A percentile compares a stretch with the other conserved stretches of the same genome.
These are phyloP conservation scores for Rubia tinctorum DNA, from an alignment of 305 asterid genomes.

Conservation along the genomic window DNA sequence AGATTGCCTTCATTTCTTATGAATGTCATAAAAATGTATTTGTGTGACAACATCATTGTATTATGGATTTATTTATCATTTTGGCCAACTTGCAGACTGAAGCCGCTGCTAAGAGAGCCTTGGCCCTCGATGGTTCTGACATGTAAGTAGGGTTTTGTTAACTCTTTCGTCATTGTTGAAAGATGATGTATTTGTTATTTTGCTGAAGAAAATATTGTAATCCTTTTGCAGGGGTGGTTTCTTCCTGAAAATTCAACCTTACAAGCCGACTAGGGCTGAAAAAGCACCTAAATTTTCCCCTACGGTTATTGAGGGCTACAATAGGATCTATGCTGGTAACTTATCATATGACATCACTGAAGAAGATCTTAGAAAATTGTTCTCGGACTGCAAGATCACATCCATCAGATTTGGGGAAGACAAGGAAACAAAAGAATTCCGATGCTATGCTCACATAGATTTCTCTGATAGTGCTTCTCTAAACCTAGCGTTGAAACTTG, in stretches of 20 bases:
- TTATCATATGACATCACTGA: conserved; percentile 88
- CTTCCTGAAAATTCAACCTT: conserved; percentile 77
- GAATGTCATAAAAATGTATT: not conserved
- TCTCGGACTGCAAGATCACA: conserved; percentile 52
- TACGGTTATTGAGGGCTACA: conserved; percentile 65
- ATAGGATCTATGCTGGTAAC: conserved; percentile 83
- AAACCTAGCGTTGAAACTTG: conserved; percentile 61
- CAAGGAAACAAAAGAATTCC: conserved; percentile 84
- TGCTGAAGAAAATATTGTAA: conserved; percentile 11
- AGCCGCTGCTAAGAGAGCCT: conserved; percentile 90
- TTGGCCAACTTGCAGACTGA: conserved; percentile 63
- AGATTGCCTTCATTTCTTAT: not conserved
- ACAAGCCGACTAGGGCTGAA: conserved; percentile 49
- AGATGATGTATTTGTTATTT: not conserved
- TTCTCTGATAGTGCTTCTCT: conserved; percentile 61
- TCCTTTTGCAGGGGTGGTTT: conserved; percentile 76
- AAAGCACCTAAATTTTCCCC: conserved; percentile 63
- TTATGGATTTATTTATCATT: conserved; percentile 11
- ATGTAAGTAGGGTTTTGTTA: conserved; percentile 48
- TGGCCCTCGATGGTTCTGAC: conserved; percentile 94
- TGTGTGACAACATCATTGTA: not conserved
- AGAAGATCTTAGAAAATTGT: conserved; percentile 63
- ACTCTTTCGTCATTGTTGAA: not conserved
- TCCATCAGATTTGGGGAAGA: conserved; percentile 80
- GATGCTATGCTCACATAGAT: conserved; percentile 86